Evolutionary conservation across 495 filamentous ascomycete species (phyloP), one percentile per base, ranked within the genome.

Genomic region (Bombardia bombarda): DNA sequence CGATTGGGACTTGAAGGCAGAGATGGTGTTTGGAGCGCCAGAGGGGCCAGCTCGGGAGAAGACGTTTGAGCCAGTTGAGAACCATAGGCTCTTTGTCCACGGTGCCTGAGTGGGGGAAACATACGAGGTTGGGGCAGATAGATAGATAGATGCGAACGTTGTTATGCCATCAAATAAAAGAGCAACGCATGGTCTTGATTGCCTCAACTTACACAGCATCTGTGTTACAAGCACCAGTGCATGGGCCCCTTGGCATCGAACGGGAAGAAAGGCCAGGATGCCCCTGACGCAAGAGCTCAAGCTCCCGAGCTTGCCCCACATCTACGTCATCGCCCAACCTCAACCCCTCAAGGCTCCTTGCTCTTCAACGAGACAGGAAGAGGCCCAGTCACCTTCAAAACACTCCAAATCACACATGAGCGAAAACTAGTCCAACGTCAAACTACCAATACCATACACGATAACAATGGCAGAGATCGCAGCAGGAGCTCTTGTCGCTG

Each of bases 401-500:
- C 2, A 28, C 1, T 18, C 22, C 34, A 12, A 17, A 7, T 9
- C 9, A 21, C 4, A 5, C 17, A 10, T 18, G 4, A 3, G 3
- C 16, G 10, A 12, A 20, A 37, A 21, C 21, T 12, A 25, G 10
- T 9, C 12, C 13, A 25, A 24, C 20, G 25, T 10, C 35, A 12
- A 34, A 38, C n/a, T n/a, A 19, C 16, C 18, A 37, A 38, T 14
- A 8, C 26, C 26, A 28, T 2, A 8, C 26, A 4, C 32, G 14
- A 9, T 9, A n/a, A 49, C n/a, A 33, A 67, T 67, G 63, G 63
- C 63, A 28, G 63, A 62, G 47, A 32, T 62, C 10, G 63, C 56
- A 39, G 68, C 66, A 38, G 67, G 58, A 7, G 46, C 60, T 2
- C 41, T 63, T 22, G 68, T 55, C 7, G 66, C 65, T 13, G 69